A percentile compares a stretch with the other conserved stretches of the same genome.
Evolutionary conservation across 495 filamentous ascomycete species (phyloP).

Genomic region (Penicillium diatomitis): DNA sequence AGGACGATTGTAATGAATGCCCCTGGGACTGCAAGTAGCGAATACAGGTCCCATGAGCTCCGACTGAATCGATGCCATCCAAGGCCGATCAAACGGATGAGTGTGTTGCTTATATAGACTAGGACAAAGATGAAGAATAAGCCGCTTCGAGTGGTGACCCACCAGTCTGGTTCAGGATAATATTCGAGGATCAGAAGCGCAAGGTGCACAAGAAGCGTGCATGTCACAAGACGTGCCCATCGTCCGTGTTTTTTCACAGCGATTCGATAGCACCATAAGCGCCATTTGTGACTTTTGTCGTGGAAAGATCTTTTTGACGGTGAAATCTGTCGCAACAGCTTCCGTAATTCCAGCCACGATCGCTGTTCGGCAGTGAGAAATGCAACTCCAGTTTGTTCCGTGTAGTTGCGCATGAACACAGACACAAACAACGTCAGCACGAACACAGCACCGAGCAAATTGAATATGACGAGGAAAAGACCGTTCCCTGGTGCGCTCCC

Average conservation of each 20-base stretch:
- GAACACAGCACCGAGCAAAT: slow-evolving; percentile 93
- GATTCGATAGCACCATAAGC: slow-evolving; percentile 87
- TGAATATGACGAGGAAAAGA: slow-evolving; percentile 92
- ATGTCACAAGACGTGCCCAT: slow-evolving; percentile 79
- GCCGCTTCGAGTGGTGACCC: slow-evolving; percentile 56
- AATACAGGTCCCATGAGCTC: slow-evolving; percentile 94
- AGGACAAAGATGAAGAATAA: slow-evolving; percentile 79
- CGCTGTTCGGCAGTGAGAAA: slow-evolving; percentile 94
- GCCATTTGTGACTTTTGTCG: slow-evolving; percentile 64
- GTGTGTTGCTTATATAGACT: slow-evolving; percentile 76
- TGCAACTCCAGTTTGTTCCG: slow-evolving; percentile 95
- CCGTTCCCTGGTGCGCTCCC: slow-evolving; percentile 73
- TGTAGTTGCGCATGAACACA: slow-evolving; percentile 99
- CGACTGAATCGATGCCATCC: slow-evolving; percentile 87
- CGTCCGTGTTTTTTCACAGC: slow-evolving; percentile 90
- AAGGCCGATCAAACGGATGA: slow-evolving; percentile 77
- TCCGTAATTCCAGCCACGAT: slow-evolving; percentile 92
- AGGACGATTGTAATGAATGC: slow-evolving; percentile 70
- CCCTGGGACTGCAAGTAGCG: slow-evolving; percentile 75
- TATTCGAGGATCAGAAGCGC: slow-evolving; percentile 78
- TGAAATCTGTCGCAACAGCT: slow-evolving; percentile 85
- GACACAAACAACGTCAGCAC: slow-evolving; percentile 97
- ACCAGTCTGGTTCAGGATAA: slow-evolving; percentile 58
- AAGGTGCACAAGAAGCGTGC: slow-evolving; percentile 71
- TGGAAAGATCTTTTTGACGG: slow-evolving; percentile 81